A percentile compares a stretch with the other conserved stretches of the same genome.
These are phyloP conservation scores for Ceratobasidium sp. DNA, from an alignment of 1,284 basidiomycete genomes.

Conservation along the genomic window DNA sequence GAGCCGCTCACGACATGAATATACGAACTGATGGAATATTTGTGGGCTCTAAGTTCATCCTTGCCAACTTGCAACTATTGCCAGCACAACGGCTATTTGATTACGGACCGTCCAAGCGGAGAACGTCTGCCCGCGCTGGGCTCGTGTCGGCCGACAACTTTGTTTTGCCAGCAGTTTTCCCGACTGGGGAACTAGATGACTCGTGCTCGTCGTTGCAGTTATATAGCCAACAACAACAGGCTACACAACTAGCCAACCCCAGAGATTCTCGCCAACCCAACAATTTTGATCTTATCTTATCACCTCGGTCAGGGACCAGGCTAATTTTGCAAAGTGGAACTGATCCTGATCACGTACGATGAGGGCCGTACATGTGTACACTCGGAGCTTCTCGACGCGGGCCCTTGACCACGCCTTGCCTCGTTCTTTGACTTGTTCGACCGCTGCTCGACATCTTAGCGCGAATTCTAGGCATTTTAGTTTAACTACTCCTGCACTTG, in stretches of 20 bases:
- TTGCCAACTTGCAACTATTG: constrained; percentile 6
- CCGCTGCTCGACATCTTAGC: neutral
- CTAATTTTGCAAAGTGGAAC: constrained; percentile 15
- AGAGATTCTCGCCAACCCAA: neutral
- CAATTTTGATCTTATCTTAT: constrained; percentile 43
- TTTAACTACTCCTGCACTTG: constrained; percentile 28
- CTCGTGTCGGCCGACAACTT: constrained; percentile 32
- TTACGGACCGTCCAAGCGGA: constrained; percentile 28
- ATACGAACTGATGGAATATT: constrained; percentile 29
- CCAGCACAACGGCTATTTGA: neutral
- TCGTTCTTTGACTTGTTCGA: neutral
- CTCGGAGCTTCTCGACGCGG: constrained; percentile 35
- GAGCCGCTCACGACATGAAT: constrained; percentile 23
- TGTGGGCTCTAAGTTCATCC: neutral
- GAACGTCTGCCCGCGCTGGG: constrained; percentile 37
- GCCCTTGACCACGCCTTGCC: constrained; percentile 36
- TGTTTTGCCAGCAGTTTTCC: constrained; percentile 39
- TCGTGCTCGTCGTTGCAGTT: constrained; percentile 5
- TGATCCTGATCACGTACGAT: constrained; percentile 36
- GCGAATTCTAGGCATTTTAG: too few species aligned
- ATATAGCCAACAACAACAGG: constrained; percentile 4
- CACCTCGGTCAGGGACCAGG: constrained; percentile 3
- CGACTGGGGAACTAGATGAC: constrained; percentile 24
- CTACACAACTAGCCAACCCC: constrained; percentile 3
- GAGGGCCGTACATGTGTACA: constrained; percentile 13